Evolutionary conservation across 176 grass and related monocot species (phyloP).

Genomic region (Eremochloa ophiuroides): DNA sequence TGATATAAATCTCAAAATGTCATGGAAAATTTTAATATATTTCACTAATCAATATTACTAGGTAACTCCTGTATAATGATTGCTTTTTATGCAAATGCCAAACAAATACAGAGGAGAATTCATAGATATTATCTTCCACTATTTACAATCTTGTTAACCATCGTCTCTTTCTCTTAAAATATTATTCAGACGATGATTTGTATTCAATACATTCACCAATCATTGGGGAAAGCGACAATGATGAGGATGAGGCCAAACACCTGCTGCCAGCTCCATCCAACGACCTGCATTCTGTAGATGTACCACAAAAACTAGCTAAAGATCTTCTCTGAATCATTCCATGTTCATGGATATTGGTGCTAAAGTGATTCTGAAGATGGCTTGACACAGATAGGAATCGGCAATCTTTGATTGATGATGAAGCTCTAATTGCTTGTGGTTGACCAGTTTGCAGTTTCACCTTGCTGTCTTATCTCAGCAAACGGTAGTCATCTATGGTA

Average conservation of each 20-base stretch:
- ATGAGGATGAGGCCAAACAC: slow-evolving; percentile 43
- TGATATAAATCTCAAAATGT: background rate
- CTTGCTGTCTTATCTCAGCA: background rate
- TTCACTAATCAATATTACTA: background rate
- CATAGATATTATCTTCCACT: slow-evolving; percentile 5
- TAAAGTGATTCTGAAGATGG: slow-evolving; percentile 20
- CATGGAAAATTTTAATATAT: background rate
- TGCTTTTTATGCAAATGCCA: background rate
- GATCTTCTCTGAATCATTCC: slow-evolving; percentile 51
- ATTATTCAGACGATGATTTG: slow-evolving; percentile 68
- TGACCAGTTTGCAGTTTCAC: background rate
- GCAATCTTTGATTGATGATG: slow-evolving; percentile 6
- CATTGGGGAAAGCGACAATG: slow-evolving; percentile 35
- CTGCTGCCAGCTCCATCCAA: slow-evolving; percentile 32
- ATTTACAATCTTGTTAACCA: background rate
- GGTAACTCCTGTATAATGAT: slow-evolving; percentile 1
- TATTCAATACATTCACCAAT: slow-evolving; percentile 53
- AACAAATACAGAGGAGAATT: background rate
- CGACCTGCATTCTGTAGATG: slow-evolving; percentile 51
- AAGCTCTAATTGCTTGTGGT: background rate
- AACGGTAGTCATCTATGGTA: slow-evolving; percentile 1
- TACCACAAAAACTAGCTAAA: slow-evolving; percentile 52
- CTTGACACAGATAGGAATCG: slow-evolving; percentile 26
- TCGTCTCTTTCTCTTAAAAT: slow-evolving; percentile 13
- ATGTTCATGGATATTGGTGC: background rate